Evolutionary conservation across 352 stramenopile genomes (phyloP), one percentile per base, ranked within the genome.

Genomic region (Thalassiosira gravida): DNA sequence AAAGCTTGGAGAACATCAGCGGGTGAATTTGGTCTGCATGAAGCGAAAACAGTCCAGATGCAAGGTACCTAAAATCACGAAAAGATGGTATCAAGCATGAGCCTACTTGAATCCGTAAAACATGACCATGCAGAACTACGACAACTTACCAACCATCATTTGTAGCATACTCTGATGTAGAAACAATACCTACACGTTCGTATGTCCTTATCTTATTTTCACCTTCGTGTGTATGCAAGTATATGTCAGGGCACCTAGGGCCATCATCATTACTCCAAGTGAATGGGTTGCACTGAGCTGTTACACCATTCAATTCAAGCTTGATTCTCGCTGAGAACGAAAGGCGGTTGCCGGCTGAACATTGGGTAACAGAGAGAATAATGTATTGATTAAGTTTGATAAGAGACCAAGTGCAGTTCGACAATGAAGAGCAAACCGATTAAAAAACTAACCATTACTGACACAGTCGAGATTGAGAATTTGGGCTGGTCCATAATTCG

Each of bases 91-190:
- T n/a, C n/a, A n/a, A n/a, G n/a, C n/a, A n/a, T n/a, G n/a, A n/a
- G n/a, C n/a, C n/a, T n/a, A n/a, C n/a, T n/a, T n/a, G n/a, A n/a
- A n/a, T n/a, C n/a, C n/a, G n/a, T n/a, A n/a, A n/a, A n/a, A n/a
- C n/a, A n/a, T n/a, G 32, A 39, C 32, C 11, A 11, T 11, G 11
- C 32, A 11, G 32, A 11, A 5, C 32, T 52, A 47, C 64, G 22
- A 27, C 46, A 46, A 56, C 70, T 84, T 56, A 84, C 80, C 80
- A 87, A 2, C 80, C 80, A 71, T 77, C 59, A 56, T 47, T 57
- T 52, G 30, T 27, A 47, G 72, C 74, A 24, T 53, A 57, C 11
- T 75, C 61, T 46, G 69, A 50, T 14, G 68, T 63, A 22, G 62
- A 25, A 44, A 79, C 76, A 16, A 42, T 44, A n/a, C 24, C 74